phyloP scores from a whole-genome alignment of 352 stramenopile species.

The Phytophthora melonis region DNA sequence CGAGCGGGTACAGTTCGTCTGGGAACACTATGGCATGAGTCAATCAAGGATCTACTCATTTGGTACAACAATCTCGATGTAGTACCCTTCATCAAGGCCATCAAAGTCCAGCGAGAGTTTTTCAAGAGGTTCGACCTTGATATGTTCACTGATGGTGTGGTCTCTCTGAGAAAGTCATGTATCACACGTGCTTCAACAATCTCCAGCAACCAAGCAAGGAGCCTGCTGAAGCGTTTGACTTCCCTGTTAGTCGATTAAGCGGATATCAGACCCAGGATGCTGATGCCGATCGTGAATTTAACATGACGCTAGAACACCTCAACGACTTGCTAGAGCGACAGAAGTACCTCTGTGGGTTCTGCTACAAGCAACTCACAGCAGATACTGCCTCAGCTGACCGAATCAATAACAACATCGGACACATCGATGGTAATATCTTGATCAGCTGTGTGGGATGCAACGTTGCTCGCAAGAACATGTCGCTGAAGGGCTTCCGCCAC shows the following conservation, averaged over 20 bases:
- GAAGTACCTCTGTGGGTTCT: constrained; percentile 31
- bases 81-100: constrained; percentile 33
- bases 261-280: constrained; percentile 35
- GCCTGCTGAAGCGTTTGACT: constrained; percentile 26
- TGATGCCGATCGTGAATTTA: constrained; percentile 23
- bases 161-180: constrained; percentile 37
- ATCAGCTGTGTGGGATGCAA: constrained; percentile 28
- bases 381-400: constrained; percentile 35
- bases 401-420: not conserved
- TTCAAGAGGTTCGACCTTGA: constrained; percentile 27
- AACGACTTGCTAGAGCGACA: constrained; percentile 26
- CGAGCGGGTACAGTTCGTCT: too few relatives aligned
- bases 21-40: not conserved
- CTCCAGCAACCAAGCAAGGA: constrained; percentile 9
- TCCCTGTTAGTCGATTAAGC: constrained; percentile 18
- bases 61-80: constrained; percentile 38
- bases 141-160: not conserved
- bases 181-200: constrained; percentile 31
- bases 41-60: constrained; percentile 39
- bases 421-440: constrained; percentile 13
- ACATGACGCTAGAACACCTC: constrained; percentile 27
- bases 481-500: not conserved
- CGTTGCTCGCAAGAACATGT: constrained; percentile 1
- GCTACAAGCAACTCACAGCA: constrained; percentile 24
- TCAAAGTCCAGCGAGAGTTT: constrained; percentile 20